phyloP scores from a whole-genome alignment of 345 rosid species.

The Dipteronia sinensis region DNA sequence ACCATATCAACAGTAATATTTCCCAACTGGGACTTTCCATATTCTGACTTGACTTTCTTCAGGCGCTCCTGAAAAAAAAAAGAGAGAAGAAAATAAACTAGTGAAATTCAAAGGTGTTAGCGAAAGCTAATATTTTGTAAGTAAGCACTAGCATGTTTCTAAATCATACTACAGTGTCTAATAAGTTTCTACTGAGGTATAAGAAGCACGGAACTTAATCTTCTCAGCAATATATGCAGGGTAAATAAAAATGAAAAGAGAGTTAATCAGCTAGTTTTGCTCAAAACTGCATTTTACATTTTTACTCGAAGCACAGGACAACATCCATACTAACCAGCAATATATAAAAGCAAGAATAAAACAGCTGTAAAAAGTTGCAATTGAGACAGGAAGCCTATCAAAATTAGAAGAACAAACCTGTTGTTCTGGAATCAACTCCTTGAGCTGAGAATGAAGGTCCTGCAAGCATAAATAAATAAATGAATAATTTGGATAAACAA shows the following conservation, averaged over 20 bases:
- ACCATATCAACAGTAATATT: slow-evolving; percentile 95
- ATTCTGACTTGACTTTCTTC: slow-evolving; percentile 79
- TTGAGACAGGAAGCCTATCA: neutral
- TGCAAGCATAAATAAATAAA: slow-evolving; percentile 31
- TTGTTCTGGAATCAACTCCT: slow-evolving; percentile 91
- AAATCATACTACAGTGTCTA: neutral
- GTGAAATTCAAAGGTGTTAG: neutral
- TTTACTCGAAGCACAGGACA: neutral
- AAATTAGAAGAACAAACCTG: slow-evolving; percentile 50
- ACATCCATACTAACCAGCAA: neutral
- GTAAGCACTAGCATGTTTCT: neutral
- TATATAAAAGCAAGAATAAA: neutral
- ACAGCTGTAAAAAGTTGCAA: neutral
- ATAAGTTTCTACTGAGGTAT: neutral
- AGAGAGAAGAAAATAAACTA: neutral
- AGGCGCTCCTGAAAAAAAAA: slow-evolving; percentile 68
- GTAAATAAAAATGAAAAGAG: neutral
- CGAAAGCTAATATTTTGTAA: neutral
- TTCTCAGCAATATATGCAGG: neutral
- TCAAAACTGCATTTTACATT: neutral
- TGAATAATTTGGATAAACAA: slow-evolving; percentile 1
- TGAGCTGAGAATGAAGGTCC: slow-evolving; percentile 92
- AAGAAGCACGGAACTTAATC: slow-evolving; percentile 1
- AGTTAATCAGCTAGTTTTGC: neutral
- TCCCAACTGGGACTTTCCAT: slow-evolving; percentile 92